Conservation (phyloP, 768 basidiomycete genomes). For the Lanmaoa pseudosensibilis region DNA sequence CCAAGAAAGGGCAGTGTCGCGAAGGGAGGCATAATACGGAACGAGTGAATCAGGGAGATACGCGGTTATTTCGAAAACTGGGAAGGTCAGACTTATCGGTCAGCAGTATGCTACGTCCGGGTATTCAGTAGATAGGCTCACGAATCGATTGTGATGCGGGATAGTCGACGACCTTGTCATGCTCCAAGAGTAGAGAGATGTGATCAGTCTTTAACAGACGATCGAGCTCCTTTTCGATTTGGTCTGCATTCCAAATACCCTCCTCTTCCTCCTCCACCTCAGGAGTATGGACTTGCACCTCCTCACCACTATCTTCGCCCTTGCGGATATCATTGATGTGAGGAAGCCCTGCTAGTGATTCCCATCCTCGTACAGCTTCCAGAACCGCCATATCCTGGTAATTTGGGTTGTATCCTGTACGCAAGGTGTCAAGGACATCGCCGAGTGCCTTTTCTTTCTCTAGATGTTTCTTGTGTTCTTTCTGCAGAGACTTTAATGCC, state of each 20-base stretch:
- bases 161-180: slow-evolving; percentile 65
- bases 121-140: slow-evolving; percentile 39
- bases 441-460: slow-evolving; percentile 77
- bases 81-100: background rate
- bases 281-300: slow-evolving; percentile 20
- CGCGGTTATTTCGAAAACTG: slow-evolving; percentile 77
- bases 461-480: slow-evolving; percentile 68
- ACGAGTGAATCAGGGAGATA: slow-evolving; percentile 85
- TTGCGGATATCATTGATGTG: slow-evolving; percentile 71
- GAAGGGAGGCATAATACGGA: slow-evolving; percentile 70
- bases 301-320: slow-evolving; percentile 40
- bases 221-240: slow-evolving; percentile 59
- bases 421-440: slow-evolving; percentile 77
- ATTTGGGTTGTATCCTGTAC: slow-evolving; percentile 93
- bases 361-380: slow-evolving; percentile 94
- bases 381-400: slow-evolving; percentile 99
- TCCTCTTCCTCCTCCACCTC: slow-evolving; percentile 48
- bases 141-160: slow-evolving; percentile 50
- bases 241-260: slow-evolving; percentile 57
- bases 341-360: slow-evolving; percentile 66
- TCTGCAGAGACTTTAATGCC: slow-evolving; percentile 75
- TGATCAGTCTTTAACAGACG: slow-evolving; percentile 64
- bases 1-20: slow-evolving; percentile 59
- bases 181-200: slow-evolving; percentile 70
- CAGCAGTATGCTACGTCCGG: background rate